Percentiles rank a stretch among this genome's conserved stretches.
Conservation (phyloP, 345 rosid species). For the Luvunga scandens region DNA sequence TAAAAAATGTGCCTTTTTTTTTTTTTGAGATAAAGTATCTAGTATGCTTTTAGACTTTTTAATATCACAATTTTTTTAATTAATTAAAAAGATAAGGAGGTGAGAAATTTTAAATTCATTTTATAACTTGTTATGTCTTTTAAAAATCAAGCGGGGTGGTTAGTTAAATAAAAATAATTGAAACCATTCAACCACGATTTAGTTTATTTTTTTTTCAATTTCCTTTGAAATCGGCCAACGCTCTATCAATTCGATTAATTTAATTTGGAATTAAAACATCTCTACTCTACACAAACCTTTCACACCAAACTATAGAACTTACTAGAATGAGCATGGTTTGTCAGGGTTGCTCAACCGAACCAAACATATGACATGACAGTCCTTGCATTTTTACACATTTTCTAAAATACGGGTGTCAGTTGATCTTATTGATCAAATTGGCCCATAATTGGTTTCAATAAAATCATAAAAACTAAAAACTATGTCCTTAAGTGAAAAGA, state of each 20-base stretch:
- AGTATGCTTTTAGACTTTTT: no score
- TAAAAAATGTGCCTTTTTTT: no score
- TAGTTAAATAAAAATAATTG: no score
- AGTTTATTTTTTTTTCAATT: no score
- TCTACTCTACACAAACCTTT: background rate
- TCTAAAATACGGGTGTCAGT: accelerated
- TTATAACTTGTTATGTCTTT: accelerated
- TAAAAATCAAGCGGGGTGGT: accelerated
- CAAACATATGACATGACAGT: no score
- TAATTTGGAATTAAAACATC: background rate
- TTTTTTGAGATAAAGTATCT: no score
- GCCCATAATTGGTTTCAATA: background rate
- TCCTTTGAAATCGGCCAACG: background rate
- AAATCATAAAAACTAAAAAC: no score
- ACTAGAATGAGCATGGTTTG: background rate
- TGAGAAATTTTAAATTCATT: no score
- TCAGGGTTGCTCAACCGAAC: background rate
- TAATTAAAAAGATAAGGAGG: no score
- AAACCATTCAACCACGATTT: no score
- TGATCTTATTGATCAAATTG: background rate
- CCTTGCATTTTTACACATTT: background rate
- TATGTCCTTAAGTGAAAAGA: no score
- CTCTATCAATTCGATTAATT: background rate
- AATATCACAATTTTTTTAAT: no score
- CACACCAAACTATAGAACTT: background rate